Percentiles rank a stretch among this genome's conserved stretches.
phyloP scores from a whole-genome alignment of 345 rosid genomes.

The Corchorus capsularis region DNA sequence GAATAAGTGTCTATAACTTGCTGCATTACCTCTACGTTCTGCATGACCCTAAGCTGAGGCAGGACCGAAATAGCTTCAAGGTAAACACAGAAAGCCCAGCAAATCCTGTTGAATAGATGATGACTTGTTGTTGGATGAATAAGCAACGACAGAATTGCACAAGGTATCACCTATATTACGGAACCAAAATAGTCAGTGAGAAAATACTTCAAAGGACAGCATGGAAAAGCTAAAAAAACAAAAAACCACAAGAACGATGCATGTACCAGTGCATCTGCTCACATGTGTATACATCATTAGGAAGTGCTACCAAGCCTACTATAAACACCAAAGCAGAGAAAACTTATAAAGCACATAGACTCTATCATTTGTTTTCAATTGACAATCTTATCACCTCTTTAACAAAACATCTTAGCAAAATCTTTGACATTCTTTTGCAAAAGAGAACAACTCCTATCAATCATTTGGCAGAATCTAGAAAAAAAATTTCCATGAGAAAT shows the following conservation, averaged over 20 bases:
- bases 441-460: neutral
- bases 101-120: constrained; percentile 58
- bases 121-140: constrained; percentile 85
- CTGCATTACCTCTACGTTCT: constrained; percentile 77
- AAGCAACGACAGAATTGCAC: constrained; percentile 57
- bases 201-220: neutral
- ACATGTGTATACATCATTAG: neutral
- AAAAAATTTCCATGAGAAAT: neutral
- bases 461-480: neutral
- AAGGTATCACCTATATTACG: constrained; percentile 65
- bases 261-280: neutral
- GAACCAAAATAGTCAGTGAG: neutral
- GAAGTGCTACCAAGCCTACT: neutral
- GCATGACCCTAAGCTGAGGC: constrained; percentile 90
- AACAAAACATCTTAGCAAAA: neutral
- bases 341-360: neutral
- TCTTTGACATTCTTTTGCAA: neutral
- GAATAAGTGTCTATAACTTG: neutral
- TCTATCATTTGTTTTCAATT: neutral
- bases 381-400: neutral
- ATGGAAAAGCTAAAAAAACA: neutral
- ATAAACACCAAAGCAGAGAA: neutral
- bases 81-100: constrained; percentile 91
- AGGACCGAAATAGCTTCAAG: constrained; percentile 90
- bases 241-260: neutral